Conservation (phyloP, 1,284 basidiomycete genomes). For the Puccinia hordei region DNA sequence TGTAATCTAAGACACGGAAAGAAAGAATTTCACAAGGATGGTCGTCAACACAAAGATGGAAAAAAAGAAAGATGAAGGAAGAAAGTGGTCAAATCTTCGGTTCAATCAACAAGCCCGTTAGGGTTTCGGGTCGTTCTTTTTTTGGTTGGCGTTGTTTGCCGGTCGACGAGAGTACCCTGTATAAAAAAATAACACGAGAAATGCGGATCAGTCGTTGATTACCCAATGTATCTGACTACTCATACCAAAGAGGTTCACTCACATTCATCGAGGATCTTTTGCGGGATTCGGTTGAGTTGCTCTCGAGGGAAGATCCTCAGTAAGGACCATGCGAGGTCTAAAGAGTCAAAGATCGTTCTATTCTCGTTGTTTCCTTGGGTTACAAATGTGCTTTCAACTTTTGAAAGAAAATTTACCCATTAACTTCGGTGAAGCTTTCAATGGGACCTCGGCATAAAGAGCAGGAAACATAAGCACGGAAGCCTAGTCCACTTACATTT, state of each 20-base stretch:
- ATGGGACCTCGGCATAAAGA: background rate
- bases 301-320: conserved; percentile 99
- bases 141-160: conserved; percentile 1
- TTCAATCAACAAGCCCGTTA: background rate
- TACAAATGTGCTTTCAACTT: conserved; percentile 59
- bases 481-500: conserved; percentile 26
- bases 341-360: conserved; percentile 92
- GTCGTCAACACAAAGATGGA: background rate
- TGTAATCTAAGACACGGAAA: background rate
- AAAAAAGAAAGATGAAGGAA: background rate
- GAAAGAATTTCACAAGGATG: background rate
- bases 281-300: conserved; percentile 77
- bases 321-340: conserved; percentile 95
- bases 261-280: conserved; percentile 55
- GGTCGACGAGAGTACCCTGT: conserved; percentile 31
- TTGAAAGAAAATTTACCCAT: conserved; percentile 52
- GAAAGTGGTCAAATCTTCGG: background rate
- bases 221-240: too few relatives aligned
- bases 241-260: background rate
- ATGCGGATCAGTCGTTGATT: background rate
- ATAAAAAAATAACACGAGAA: background rate
- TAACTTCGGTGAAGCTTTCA: conserved; percentile 58
- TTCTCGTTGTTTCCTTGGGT: conserved; percentile 84
- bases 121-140: conserved; percentile 7
- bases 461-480: background rate